Evolutionary conservation across 2,329 filamentous ascomycete species (phyloP), one percentile per base, ranked within the genome.

Genomic region (Penicillium sp.): DNA sequence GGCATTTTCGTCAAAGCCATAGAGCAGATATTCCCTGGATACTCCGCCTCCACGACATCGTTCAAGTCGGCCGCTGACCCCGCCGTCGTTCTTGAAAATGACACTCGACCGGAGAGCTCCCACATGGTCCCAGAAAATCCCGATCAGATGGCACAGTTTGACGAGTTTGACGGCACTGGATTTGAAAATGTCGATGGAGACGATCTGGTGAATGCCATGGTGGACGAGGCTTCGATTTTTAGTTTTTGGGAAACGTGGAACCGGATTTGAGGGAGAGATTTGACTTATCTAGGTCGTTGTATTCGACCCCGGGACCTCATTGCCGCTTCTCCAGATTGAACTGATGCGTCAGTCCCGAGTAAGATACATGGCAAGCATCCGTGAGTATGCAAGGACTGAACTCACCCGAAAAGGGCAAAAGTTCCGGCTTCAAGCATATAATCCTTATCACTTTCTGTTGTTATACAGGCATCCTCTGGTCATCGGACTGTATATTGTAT

Each of bases 1-100:
- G 62, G 53, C 7, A 60, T 65, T 6, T 65, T 64, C 32, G 45
- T 52, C 5, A 62, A 55, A 44, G 62, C 59, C 8, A 59, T 65
- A 6, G 56, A 61, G 15, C 51, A 58, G 7, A 49, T 64, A 10
- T 61, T 55, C 24, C 58, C 60, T 3, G 54, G 49, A 7, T 53
- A 56, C 23, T 48, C 46, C 4, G 37, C 32, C 20, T 46, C 49
- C 25, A 28, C 45, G 24, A 29, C 33, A 47, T 27, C 15, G 25
- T 32, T 28, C 35, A 29, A 23, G 18, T 9, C 31, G 7, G 39
- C n/a, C 8, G 20, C 35, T 27, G 37, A 37, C 20, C 41, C 33
- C 20, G 20, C 42, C 23, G 31, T 42, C 3, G 1, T 15, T n/a
- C 23, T 9, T 12, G 23, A 27, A 3, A 15, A 12, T 24, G 4